A percentile compares a stretch with the other conserved stretches of the same genome.
phyloP scores from a whole-genome alignment of 495 filamentous ascomycete species.

The Neurospora discreta region DNA sequence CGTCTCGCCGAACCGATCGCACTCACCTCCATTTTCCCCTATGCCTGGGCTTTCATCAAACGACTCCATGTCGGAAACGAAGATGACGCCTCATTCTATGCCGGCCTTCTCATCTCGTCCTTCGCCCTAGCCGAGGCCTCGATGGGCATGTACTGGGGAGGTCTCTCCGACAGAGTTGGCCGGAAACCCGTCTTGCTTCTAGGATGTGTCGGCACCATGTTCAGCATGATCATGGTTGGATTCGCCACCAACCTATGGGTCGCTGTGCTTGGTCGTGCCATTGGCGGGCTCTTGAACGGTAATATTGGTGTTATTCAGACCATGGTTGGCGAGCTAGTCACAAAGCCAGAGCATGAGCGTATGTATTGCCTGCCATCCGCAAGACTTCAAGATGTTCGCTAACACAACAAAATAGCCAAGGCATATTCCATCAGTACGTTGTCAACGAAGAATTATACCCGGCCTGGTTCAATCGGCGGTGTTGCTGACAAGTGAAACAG shows the following conservation, averaged over 20 bases:
- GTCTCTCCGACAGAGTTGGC: slow-evolving; percentile 67
- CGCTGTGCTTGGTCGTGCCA: slow-evolving; percentile 59
- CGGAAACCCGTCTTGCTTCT: slow-evolving; percentile 75
- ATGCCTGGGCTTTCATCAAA: slow-evolving; percentile 74
- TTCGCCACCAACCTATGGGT: slow-evolving; percentile 70
- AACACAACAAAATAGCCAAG: slow-evolving; percentile 41
- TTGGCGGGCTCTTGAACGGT: slow-evolving; percentile 75
- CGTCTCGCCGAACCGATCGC: slow-evolving; percentile 84
- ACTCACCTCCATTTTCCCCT: slow-evolving; percentile 78
- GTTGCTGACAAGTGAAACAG: slow-evolving; percentile 13
- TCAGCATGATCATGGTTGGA: slow-evolving; percentile 73
- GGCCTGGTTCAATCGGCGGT: background rate
- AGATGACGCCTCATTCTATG: slow-evolving; percentile 67
- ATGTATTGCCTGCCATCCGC: slow-evolving; percentile 23
- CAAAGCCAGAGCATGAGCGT: slow-evolving; percentile 73
- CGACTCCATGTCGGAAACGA: slow-evolving; percentile 57
- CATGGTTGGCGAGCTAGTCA: slow-evolving; percentile 81
- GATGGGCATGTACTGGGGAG: slow-evolving; percentile 80
- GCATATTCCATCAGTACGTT: slow-evolving; percentile 55
- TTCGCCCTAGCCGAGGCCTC: slow-evolving; percentile 72
- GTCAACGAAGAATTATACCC: background rate
- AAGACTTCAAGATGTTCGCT: slow-evolving; percentile 5
- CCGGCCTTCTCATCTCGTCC: slow-evolving; percentile 74
- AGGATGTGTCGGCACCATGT: slow-evolving; percentile 68
- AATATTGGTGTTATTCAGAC: slow-evolving; percentile 86